A percentile compares a stretch with the other conserved stretches of the same genome.
Evolutionary conservation across 371 early-diverging fungal species (phyloP).

Genomic region (Umbelopsis sp.): DNA sequence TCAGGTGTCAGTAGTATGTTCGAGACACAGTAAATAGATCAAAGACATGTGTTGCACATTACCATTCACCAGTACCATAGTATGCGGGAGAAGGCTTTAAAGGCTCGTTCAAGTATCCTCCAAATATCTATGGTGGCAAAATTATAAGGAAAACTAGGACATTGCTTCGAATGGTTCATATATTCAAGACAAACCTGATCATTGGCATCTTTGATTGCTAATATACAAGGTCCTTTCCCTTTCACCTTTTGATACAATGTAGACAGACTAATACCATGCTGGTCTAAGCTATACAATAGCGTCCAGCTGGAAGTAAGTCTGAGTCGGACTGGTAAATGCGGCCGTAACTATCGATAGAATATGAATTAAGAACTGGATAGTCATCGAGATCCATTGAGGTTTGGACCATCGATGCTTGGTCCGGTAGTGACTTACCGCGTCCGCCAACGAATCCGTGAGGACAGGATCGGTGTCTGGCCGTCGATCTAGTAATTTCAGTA

Average conservation of each 20-base stretch:
- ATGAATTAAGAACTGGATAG: background rate
- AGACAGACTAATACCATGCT: conserved; percentile 87
- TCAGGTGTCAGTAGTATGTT: background rate
- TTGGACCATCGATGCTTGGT: background rate
- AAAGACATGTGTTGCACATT: conserved; percentile 20
- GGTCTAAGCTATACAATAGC: conserved; percentile 86
- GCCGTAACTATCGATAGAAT: conserved; percentile 34
- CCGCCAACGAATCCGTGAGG: conserved; percentile 49
- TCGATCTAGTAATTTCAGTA: conserved; percentile 43
- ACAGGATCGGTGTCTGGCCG: conserved; percentile 49
- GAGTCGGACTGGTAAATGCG: conserved; percentile 63
- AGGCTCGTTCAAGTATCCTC: conserved; percentile 81
- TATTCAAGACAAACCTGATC: conserved; percentile 48
- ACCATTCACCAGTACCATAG: conserved; percentile 94
- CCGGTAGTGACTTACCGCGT: conserved; percentile 40
- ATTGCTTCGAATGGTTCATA: conserved; percentile 16
- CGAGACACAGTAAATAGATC: background rate
- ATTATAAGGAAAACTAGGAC: background rate
- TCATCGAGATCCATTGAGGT: background rate
- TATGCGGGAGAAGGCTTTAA: conserved; percentile 69
- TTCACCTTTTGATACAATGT: conserved; percentile 74
- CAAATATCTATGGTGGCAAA: conserved; percentile 72
- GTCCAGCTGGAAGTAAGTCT: conserved; percentile 74
- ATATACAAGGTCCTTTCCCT: conserved; percentile 68
- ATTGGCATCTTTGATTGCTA: conserved; percentile 73